Conservation (phyloP, 1,284 basidiomycete species). For the Cryptococcus depauperatus region DNA sequence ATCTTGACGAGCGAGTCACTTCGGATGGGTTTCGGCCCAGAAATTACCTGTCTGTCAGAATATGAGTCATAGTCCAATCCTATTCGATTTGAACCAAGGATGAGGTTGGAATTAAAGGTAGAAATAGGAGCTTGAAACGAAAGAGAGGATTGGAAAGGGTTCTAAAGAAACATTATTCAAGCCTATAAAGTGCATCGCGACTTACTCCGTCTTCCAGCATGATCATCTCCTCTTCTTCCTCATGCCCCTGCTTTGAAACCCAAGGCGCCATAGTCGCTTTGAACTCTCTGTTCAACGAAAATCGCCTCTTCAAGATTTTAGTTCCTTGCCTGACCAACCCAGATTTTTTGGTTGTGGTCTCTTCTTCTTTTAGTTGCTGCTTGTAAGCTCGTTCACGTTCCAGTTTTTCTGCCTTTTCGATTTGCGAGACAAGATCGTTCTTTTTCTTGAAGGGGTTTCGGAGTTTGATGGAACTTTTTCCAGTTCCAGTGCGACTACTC, state of each 20-base stretch:
- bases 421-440: neutral
- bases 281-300: neutral
- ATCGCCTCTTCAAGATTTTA: neutral
- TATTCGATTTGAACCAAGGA: too few species aligned
- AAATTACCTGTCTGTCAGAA: neutral
- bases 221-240: conserved; percentile 1
- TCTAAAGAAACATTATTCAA: neutral
- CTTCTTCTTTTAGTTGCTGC: neutral
- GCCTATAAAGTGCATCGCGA: neutral
- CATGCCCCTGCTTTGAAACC: neutral
- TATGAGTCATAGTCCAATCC: neutral
- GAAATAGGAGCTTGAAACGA: too few species aligned
- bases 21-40: too few species aligned
- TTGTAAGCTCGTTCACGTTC: neutral
- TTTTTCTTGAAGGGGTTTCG: neutral
- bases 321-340: neutral
- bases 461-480: too few species aligned
- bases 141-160: neutral
- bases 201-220: neutral
- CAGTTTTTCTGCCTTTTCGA: neutral
- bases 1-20: too few species aligned
- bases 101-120: too few species aligned
- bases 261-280: neutral
- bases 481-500: too few species aligned
- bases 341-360: neutral